Conservation (phyloP, 768 basidiomycete genomes). For the Lentinus brumalis region DNA sequence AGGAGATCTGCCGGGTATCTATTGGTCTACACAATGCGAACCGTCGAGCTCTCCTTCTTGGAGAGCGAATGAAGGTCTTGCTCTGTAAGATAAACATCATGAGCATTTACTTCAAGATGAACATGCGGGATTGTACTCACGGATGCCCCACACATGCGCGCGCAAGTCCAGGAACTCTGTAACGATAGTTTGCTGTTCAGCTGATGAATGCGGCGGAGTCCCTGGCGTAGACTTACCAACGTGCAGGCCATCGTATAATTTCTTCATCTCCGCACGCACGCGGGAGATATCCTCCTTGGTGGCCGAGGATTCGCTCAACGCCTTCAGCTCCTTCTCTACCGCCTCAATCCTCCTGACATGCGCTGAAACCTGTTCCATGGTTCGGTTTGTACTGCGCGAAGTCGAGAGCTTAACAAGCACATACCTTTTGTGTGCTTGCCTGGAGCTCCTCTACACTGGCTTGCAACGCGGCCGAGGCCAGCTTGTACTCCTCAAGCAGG, state of each 20-base stretch:
- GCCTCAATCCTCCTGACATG: slow-evolving; percentile 82
- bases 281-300: slow-evolving; percentile 81
- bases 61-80: slow-evolving; percentile 77
- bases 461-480: slow-evolving; percentile 84
- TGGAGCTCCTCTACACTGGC: slow-evolving; percentile 87
- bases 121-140: slow-evolving; percentile 48
- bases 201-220: background rate
- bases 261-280: slow-evolving; percentile 82
- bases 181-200: background rate
- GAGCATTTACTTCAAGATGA: background rate
- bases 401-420: background rate
- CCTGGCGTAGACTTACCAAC: slow-evolving; percentile 52
- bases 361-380: slow-evolving; percentile 62
- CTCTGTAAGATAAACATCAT: slow-evolving; percentile 44
- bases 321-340: slow-evolving; percentile 88
- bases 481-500: slow-evolving; percentile 87
- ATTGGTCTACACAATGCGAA: slow-evolving; percentile 44
- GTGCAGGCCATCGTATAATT: slow-evolving; percentile 81
- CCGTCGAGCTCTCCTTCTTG: slow-evolving; percentile 65
- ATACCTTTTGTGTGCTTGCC: slow-evolving; percentile 78
- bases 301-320: slow-evolving; percentile 62
- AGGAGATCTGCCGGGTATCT: background rate
- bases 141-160: slow-evolving; percentile 85
- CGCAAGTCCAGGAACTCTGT: slow-evolving; percentile 81
- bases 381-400: background rate